These are phyloP conservation scores for Cladophialophora psammophila DNA, from an alignment of 2,329 filamentous ascomycete species.

Conservation along the genomic window DNA sequence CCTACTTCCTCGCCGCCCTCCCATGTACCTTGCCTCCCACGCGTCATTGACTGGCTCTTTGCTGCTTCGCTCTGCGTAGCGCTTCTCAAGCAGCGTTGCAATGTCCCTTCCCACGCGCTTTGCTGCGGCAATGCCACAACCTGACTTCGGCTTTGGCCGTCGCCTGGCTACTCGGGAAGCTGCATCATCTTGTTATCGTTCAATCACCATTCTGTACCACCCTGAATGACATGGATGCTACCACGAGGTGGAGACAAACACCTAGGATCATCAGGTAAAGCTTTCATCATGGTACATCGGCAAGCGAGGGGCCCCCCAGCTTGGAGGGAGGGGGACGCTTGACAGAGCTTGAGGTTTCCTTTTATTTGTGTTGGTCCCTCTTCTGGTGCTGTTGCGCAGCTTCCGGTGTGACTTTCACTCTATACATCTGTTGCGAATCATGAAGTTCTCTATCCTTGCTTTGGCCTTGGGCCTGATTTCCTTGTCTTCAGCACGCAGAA, in stretches of 20 bases:
- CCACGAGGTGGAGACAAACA: constrained; percentile 7
- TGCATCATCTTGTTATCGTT: constrained; percentile 27
- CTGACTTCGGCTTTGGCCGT: constrained; percentile 15
- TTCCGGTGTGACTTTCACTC: background rate
- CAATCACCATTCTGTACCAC: constrained; percentile 20
- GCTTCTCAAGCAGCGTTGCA: constrained; percentile 11
- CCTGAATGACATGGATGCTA: constrained; percentile 4
- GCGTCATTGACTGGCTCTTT: constrained; percentile 14
- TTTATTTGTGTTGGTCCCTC: constrained; percentile 8
- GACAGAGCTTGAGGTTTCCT: background rate
- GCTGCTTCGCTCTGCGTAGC: constrained; percentile 4
- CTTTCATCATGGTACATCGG: constrained; percentile 10
- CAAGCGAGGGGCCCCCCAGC: constrained; percentile 3
- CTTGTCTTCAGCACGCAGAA: constrained; percentile 32
- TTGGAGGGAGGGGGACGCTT: constrained; percentile 8
- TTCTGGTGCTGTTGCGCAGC: constrained; percentile 2
- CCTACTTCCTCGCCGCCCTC: background rate
- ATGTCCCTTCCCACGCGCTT: constrained; percentile 8
- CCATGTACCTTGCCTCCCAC: background rate
- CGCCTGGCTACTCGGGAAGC: constrained; percentile 4
- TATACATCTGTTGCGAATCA: constrained; percentile 15
- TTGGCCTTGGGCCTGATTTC: constrained; percentile 32
- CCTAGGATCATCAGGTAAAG: background rate
- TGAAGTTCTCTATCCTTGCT: constrained; percentile 35
- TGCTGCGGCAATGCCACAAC: constrained; percentile 3